phyloP scores from a whole-genome alignment of 2,329 filamentous ascomycete genomes.

The Colletotrichum lupini region DNA sequence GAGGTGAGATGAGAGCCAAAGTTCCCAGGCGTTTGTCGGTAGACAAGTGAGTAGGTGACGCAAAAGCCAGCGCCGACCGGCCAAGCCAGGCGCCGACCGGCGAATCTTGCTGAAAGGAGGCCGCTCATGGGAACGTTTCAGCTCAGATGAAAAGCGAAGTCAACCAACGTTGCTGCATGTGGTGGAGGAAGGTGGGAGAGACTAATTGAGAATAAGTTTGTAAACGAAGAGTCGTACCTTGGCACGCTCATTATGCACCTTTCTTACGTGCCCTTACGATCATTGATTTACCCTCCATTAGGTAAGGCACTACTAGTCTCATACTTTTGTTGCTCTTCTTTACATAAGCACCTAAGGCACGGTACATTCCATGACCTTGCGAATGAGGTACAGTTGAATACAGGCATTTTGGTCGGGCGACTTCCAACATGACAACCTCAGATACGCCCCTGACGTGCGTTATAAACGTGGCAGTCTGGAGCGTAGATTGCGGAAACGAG shows the following conservation, averaged over 20 bases:
- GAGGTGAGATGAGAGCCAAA: conserved; percentile 2
- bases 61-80: conserved; percentile 28
- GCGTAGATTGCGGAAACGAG: too few relatives aligned
- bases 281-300: background rate
- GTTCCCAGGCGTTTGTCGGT: background rate
- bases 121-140: conserved; percentile 3
- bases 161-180: background rate
- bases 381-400: too few relatives aligned
- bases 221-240: background rate
- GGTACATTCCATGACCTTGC: too few relatives aligned
- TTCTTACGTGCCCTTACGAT: background rate
- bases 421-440: too few relatives aligned
- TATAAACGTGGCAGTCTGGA: too few relatives aligned
- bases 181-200: background rate
- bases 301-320: too few relatives aligned
- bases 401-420: too few relatives aligned
- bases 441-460: too few relatives aligned
- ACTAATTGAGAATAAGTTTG: background rate
- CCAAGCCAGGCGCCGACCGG: conserved; percentile 9
- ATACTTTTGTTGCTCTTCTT: too few relatives aligned
- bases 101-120: background rate
- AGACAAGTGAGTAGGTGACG: conserved; percentile 9
- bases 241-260: background rate
- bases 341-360: too few relatives aligned
- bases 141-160: background rate